Evolutionary conservation across 2,329 filamentous ascomycete genomes (phyloP).

Genomic region (Epichloe sibirici): DNA sequence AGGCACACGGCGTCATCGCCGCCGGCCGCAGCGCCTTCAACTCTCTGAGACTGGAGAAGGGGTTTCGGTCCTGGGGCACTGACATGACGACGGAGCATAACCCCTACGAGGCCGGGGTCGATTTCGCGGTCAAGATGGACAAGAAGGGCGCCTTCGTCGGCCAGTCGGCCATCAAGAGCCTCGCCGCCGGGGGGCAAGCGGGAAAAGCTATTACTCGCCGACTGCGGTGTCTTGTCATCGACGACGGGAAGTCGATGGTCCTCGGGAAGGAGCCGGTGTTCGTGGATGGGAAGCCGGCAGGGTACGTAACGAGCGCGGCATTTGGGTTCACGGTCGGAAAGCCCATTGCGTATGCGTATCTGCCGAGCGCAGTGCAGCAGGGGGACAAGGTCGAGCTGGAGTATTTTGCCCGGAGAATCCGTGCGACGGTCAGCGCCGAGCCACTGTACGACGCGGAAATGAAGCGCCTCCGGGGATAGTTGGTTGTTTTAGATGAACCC

Average conservation of each 20-base stretch:
- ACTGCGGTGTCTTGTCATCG: conserved; percentile 38
- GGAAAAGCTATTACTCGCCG: conserved; percentile 15
- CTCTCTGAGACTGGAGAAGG: conserved; percentile 46
- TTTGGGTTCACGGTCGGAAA: conserved; percentile 48
- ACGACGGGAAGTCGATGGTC: conserved; percentile 44
- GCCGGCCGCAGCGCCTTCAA: conserved; percentile 47
- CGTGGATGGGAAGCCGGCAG: conserved; percentile 29
- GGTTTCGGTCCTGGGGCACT: conserved; percentile 41
- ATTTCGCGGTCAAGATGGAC: conserved; percentile 31
- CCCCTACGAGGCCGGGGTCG: conserved; percentile 46
- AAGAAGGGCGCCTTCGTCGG: conserved; percentile 39
- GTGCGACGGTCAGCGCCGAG: conserved; percentile 40
- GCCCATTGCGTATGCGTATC: conserved; percentile 46
- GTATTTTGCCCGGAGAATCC: conserved; percentile 44
- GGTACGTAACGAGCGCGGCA: conserved; percentile 48
- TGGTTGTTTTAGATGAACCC: not conserved
- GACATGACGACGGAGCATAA: conserved; percentile 51
- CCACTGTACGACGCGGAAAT: conserved; percentile 19
- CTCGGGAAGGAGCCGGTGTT: conserved; percentile 52
- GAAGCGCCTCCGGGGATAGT: conserved; percentile 2
- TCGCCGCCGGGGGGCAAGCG: conserved; percentile 11
- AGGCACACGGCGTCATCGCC: conserved; percentile 41
- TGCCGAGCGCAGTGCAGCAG: conserved; percentile 33
- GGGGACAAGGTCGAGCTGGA: conserved; percentile 45
- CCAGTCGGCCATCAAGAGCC: conserved; percentile 31